phyloP scores from a whole-genome alignment of 169 alveolate species.

The Prorocentrum cordatum region DNA sequence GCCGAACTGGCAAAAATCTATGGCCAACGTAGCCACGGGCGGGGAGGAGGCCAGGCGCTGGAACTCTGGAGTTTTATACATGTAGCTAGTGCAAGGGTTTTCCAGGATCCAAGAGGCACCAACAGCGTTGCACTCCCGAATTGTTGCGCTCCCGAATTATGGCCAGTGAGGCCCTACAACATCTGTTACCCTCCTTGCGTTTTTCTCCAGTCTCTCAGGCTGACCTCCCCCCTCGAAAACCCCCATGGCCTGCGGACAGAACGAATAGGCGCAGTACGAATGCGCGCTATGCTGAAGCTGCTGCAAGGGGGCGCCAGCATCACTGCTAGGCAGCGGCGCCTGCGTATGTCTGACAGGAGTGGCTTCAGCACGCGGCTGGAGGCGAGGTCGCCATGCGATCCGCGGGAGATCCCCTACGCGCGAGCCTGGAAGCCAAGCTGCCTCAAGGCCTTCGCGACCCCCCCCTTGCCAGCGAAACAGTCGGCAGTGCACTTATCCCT shows the following conservation, averaged over 20 bases:
- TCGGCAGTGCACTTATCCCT: not conserved
- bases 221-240: not conserved
- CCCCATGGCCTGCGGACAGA: not conserved
- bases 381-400: not conserved
- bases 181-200: not conserved
- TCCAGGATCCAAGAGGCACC: not conserved
- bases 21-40: not conserved
- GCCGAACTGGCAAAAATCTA: conserved; percentile 12
- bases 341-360: too few species aligned
- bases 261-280: not conserved
- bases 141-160: too few species aligned
- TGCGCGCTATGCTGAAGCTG: too few species aligned
- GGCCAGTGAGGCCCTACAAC: not conserved
- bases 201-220: not conserved
- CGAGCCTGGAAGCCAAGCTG: not conserved
- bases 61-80: not conserved
- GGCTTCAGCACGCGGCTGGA: too few species aligned
- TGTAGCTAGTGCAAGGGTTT: not conserved
- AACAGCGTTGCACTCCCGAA: not conserved
- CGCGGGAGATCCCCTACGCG: not conserved
- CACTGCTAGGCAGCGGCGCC: too few species aligned
- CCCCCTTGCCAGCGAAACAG: not conserved
- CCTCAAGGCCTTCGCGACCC: not conserved
- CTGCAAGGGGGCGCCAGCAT: too few species aligned
- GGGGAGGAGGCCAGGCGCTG: not conserved